Evolutionary conservation across 331 rosid species (phyloP).

Genomic region (Quercus lobata): DNA sequence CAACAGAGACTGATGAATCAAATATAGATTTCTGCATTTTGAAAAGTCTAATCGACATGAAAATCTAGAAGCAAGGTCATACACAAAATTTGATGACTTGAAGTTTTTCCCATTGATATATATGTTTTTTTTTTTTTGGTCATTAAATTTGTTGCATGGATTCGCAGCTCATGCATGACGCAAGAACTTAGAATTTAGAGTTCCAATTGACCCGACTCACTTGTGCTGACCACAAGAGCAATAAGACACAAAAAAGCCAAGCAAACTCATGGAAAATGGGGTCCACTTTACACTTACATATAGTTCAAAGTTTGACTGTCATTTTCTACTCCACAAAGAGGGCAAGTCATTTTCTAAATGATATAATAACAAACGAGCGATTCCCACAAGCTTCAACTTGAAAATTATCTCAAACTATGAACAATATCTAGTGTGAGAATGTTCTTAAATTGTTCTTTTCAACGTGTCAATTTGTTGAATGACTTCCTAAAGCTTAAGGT

Average conservation of each 20-base stretch:
- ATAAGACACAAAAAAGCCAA: neutral
- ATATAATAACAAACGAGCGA: neutral
- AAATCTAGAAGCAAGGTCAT: neutral
- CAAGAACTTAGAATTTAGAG: neutral
- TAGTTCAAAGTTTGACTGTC: slow-evolving; percentile 3
- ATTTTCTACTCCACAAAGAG: neutral
- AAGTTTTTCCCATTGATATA: too few species aligned
- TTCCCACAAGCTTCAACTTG: neutral
- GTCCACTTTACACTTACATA: neutral
- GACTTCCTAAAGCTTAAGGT: neutral
- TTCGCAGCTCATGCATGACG: slow-evolving; percentile 3
- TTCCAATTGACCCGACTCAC: neutral
- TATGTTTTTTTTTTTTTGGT: too few species aligned
- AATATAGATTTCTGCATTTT: too few species aligned
- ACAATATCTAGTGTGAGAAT: slow-evolving; percentile 4
- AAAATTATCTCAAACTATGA: slow-evolving; percentile 1
- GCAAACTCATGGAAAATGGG: neutral
- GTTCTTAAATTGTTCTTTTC: neutral
- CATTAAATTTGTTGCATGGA: neutral
- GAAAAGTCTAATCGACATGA: neutral
- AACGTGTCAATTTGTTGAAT: slow-evolving; percentile 2
- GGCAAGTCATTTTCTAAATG: neutral
- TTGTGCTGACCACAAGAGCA: neutral
- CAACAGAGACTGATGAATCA: neutral
- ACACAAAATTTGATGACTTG: too few species aligned